Base-by-base conservation (phyloP, 2,329 filamentous ascomycete species). In the Monosporascus ibericus region DNA sequence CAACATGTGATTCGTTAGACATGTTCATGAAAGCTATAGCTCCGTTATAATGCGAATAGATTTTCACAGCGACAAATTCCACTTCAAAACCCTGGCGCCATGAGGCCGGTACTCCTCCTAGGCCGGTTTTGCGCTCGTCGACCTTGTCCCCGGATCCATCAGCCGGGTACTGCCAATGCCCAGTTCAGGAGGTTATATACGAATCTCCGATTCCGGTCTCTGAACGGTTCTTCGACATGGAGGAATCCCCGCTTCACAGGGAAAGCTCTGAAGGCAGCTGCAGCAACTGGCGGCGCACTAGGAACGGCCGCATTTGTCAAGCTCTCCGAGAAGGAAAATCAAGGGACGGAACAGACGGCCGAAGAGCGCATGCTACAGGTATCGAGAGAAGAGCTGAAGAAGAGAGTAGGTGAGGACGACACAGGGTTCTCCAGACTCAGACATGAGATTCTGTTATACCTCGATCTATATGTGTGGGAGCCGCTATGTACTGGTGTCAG, bases 341-440 rank as follows among this genome's bases (percentile, higher is more conserved):
- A 60, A 38, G 73, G 69, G 42, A 67, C 71, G 3, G 68, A 75
- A 18, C 67, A 87, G 64, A 96, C 92, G 3, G 82, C 83, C 25
- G 92, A 96, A 72, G 81, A 81, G 70, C 87, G 90, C 58, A 96
- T 96, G 92, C 80, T 96, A 15, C 82, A 91, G 67, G 83, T 79
- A 2, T 96, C 92, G 38, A 77, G 88, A 42, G 75, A 84, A 51
- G 92, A 96, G 72, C 82, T 96, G 37, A 77, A 77, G 52, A 89
- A 88, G 62, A 78, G 79, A 37, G 79, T 92, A 1, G 76, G 81
- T 1, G 77, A 85, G 5, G 75, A 85, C 53, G 77, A 86, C 30
- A 75, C 74, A 39, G 83, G 85, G 1, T 66, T 90, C 15, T 73
- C 72, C 15, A 79, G 81, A 48, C 62, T 85, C 6, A 72, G 79